phyloP scores from a whole-genome alignment of 225 moss, liverwort and hornwort genomes.

The Rhytidiadelphus loreus region DNA sequence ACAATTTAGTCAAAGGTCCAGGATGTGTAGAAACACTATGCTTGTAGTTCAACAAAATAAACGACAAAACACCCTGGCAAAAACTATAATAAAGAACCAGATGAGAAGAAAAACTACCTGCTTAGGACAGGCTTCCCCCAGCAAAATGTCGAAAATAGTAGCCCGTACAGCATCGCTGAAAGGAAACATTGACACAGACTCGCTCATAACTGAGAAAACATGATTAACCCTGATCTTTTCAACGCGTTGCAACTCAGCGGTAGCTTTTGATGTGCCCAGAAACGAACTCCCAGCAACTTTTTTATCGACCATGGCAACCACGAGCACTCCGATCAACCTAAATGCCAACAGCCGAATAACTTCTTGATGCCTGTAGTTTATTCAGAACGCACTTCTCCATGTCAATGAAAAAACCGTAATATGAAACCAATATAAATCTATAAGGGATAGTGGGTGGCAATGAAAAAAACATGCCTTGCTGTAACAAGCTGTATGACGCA shows the following conservation, averaged over 20 bases:
- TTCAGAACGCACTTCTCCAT: not conserved
- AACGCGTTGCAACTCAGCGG: slow-evolving; percentile 50
- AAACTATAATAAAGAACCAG: not conserved
- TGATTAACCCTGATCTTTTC: slow-evolving; percentile 60
- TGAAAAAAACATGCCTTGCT: not conserved
- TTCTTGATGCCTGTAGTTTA: slow-evolving; percentile 52
- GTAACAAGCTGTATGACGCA: not conserved
- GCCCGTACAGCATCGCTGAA: slow-evolving; percentile 61
- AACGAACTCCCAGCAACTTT: slow-evolving; percentile 47
- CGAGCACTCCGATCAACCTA: slow-evolving; percentile 54
- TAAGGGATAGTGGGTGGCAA: not conserved
- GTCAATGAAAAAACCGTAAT: not conserved
- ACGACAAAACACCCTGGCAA: not conserved
- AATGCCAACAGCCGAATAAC: slow-evolving; percentile 55
- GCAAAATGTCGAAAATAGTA: slow-evolving; percentile 60
- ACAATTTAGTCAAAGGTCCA: not conserved
- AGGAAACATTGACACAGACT: slow-evolving; percentile 41
- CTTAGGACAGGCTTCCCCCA: slow-evolving; percentile 67
- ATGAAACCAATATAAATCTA: not conserved
- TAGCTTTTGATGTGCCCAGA: slow-evolving; percentile 52
- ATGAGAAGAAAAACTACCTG: slow-evolving; percentile 30
- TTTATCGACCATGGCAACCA: slow-evolving; percentile 52
- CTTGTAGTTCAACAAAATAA: not conserved
- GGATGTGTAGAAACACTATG: not conserved
- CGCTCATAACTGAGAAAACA: slow-evolving; percentile 52